A percentile compares a stretch with the other conserved stretches of the same genome.
These are phyloP conservation scores for Pythium brachiatum DNA, from an alignment of 352 stramenopile genomes.

Conservation along the genomic window DNA sequence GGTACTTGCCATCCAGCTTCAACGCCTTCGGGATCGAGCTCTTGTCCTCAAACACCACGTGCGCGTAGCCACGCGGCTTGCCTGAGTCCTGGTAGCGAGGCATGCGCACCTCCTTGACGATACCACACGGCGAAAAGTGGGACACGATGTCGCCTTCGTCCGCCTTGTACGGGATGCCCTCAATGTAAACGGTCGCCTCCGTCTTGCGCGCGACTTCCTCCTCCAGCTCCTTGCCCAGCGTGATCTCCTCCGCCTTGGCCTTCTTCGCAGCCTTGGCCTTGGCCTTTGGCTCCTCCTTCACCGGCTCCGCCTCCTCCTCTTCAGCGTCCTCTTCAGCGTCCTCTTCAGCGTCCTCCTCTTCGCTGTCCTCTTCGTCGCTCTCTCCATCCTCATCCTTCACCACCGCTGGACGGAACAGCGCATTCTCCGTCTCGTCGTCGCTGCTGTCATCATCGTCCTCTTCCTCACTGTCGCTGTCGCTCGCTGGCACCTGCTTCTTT, in stretches of 20 bases:
- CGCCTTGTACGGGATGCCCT: constrained; percentile 94
- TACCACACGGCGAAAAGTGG: constrained; percentile 86
- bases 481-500: not conserved
- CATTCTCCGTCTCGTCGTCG: constrained; percentile 64
- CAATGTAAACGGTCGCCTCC: constrained; percentile 90
- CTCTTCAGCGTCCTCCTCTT: constrained; percentile 27
- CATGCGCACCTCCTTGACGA: constrained; percentile 93
- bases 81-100: constrained; percentile 92
- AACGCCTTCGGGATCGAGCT: constrained; percentile 77
- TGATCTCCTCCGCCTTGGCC: constrained; percentile 26
- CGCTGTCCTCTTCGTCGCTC: constrained; percentile 34
- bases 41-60: constrained; percentile 90
- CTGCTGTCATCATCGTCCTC: constrained; percentile 17
- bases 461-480: constrained; percentile 12
- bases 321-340: constrained; percentile 39
- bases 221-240: constrained; percentile 32
- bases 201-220: constrained; percentile 74
- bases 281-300: constrained; percentile 26
- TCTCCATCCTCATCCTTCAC: constrained; percentile 7
- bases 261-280: constrained; percentile 14
- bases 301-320: constrained; percentile 65
- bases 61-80: constrained; percentile 87
- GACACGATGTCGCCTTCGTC: constrained; percentile 88
- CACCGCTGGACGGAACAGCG: constrained; percentile 61
- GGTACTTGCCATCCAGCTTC: constrained; percentile 84